Percentiles rank a stretch among this genome's conserved stretches.
These are phyloP conservation scores for Saprolegnia parasitica DNA, from an alignment of 352 stramenopile species.

Conservation along the genomic window DNA sequence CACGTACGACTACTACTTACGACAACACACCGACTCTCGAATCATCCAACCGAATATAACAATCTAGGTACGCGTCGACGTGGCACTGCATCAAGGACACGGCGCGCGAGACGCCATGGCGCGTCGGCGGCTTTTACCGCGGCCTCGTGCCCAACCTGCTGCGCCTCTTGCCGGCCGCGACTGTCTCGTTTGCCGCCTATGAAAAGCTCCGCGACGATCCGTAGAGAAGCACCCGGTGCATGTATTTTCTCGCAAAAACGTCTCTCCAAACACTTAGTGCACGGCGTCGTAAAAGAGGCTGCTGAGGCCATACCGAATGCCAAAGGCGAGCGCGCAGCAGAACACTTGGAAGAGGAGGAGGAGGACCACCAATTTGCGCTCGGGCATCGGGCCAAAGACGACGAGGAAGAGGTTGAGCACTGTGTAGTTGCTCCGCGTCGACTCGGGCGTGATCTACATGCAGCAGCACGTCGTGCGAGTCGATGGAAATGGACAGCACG, in stretches of 20 bases:
- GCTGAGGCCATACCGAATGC: slow-evolving; percentile 78
- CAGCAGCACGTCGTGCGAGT: slow-evolving; percentile 17
- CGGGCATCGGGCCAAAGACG: slow-evolving; percentile 75
- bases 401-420: slow-evolving; percentile 86
- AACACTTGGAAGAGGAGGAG: slow-evolving; percentile 73
- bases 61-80: slow-evolving; percentile 45
- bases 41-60: too few species aligned
- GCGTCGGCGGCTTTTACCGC: slow-evolving; percentile 49
- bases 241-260: too few species aligned
- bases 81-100: slow-evolving; percentile 66
- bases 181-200: slow-evolving; percentile 79
- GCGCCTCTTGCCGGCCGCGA: slow-evolving; percentile 59
- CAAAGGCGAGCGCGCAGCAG: slow-evolving; percentile 71
- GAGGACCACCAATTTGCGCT: slow-evolving; percentile 59
- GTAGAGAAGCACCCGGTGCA: neutral
- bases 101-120: slow-evolving; percentile 35
- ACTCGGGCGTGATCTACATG: slow-evolving; percentile 38
- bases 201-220: slow-evolving; percentile 57
- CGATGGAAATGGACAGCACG: slow-evolving; percentile 47
- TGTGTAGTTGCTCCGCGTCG: slow-evolving; percentile 80
- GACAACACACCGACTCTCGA: neutral
- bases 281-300: slow-evolving; percentile 87
- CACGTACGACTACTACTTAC: slow-evolving; percentile 26
- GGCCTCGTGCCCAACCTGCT: slow-evolving; percentile 69
- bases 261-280: slow-evolving; percentile 36